These are phyloP conservation scores for Scleroderma bovista DNA, from an alignment of 768 basidiomycete genomes.

Conservation along the genomic window DNA sequence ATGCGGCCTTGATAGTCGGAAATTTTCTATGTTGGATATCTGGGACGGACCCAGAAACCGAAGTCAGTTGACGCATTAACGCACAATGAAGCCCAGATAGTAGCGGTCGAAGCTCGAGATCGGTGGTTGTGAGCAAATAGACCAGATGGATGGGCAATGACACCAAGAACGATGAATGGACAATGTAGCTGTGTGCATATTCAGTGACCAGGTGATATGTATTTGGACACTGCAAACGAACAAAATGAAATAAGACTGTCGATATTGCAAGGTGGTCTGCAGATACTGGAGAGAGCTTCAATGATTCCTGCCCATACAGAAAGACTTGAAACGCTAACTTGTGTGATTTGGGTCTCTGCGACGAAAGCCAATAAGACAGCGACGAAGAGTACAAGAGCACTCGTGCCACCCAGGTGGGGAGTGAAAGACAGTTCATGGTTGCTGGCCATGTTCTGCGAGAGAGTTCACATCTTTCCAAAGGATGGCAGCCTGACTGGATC, in stretches of 20 bases:
- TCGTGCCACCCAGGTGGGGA: slow-evolving; percentile 39
- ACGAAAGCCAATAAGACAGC: slow-evolving; percentile 68
- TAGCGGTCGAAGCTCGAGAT: slow-evolving; percentile 44
- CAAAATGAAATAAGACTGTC: slow-evolving; percentile 89
- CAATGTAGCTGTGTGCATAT: slow-evolving; percentile 57
- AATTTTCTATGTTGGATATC: slow-evolving; percentile 10
- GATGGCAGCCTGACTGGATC: no score
- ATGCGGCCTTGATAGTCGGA: slow-evolving; percentile 33
- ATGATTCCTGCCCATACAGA: neutral
- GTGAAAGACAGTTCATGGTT: neutral
- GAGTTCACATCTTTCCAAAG: no score
- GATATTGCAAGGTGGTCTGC: slow-evolving; percentile 68
- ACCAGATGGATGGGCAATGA: slow-evolving; percentile 81
- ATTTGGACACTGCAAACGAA: slow-evolving; percentile 31
- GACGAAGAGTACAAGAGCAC: slow-evolving; percentile 52
- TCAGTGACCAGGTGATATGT: neutral
- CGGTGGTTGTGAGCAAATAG: slow-evolving; percentile 49
- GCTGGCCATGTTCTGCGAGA: slow-evolving; percentile 1
- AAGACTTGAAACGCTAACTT: slow-evolving; percentile 42
- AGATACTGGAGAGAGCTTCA: slow-evolving; percentile 53
- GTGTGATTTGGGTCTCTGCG: slow-evolving; percentile 67
- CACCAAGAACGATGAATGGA: slow-evolving; percentile 75
- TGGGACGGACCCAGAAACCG: slow-evolving; percentile 6
- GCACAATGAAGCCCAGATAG: slow-evolving; percentile 47
- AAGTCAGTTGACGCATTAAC: slow-evolving; percentile 30